These are phyloP conservation scores for Lentinula raphanica DNA, from an alignment of 768 basidiomycete genomes.

Conservation along the genomic window DNA sequence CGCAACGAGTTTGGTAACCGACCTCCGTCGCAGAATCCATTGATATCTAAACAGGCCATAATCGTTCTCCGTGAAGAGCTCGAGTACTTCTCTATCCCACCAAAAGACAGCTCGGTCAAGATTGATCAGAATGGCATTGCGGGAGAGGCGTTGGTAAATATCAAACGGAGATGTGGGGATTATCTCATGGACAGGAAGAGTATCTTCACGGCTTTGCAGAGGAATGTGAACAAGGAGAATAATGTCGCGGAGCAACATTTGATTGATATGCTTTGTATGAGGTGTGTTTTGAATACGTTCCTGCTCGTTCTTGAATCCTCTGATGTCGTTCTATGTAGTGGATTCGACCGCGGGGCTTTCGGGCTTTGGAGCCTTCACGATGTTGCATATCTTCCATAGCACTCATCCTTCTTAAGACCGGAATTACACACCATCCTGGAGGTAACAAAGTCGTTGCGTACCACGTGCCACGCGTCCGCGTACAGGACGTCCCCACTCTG, in stretches of 20 bases:
- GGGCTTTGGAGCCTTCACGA: slow-evolving; percentile 90
- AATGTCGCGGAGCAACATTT: slow-evolving; percentile 98
- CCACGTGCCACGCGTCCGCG: too few relatives aligned
- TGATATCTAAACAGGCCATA: slow-evolving; percentile 94
- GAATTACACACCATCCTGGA: slow-evolving; percentile 74
- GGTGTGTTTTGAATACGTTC: slow-evolving; percentile 40
- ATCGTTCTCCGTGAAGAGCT: slow-evolving; percentile 97
- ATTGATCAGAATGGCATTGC: slow-evolving; percentile 80
- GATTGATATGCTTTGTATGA: slow-evolving; percentile 99
- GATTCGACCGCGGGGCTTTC: slow-evolving; percentile 95
- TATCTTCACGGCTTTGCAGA: slow-evolving; percentile 96
- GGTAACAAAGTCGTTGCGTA: slow-evolving; percentile 68
- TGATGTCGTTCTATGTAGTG: slow-evolving; percentile 48
- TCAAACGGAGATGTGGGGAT: slow-evolving; percentile 84
- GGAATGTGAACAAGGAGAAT: slow-evolving; percentile 99
- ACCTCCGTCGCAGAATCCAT: slow-evolving; percentile 77
- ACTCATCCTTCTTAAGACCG: slow-evolving; percentile 94
- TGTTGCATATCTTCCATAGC: slow-evolving; percentile 99
- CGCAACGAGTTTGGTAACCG: slow-evolving; percentile 55
- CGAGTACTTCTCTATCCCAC: slow-evolving; percentile 96
- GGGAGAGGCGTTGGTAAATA: slow-evolving; percentile 67
- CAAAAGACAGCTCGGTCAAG: slow-evolving; percentile 51
- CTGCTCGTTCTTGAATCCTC: not conserved
- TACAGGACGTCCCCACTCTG: slow-evolving; percentile 48
- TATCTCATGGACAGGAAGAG: slow-evolving; percentile 84